Conservation (phyloP, 1,284 basidiomycete species). For the Coniferiporia sulphurascens region DNA sequence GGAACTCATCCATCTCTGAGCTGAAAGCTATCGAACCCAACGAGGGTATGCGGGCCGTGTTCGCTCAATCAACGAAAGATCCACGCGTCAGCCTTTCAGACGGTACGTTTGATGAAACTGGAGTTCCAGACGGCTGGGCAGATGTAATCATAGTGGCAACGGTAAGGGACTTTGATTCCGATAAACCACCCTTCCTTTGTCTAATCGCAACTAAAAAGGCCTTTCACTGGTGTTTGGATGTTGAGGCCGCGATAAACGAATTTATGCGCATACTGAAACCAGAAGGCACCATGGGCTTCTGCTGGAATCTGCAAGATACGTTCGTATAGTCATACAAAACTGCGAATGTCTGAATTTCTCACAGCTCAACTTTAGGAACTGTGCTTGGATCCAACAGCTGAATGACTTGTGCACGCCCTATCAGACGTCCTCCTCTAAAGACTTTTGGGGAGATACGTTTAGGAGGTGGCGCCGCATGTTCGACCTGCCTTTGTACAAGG, state of each 20-base stretch:
- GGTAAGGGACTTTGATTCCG: slow-evolving; percentile 36
- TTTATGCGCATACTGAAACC: slow-evolving; percentile 70
- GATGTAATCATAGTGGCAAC: slow-evolving; percentile 76
- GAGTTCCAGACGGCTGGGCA: slow-evolving; percentile 50
- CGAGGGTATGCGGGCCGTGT: slow-evolving; percentile 29
- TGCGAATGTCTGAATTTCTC: not conserved
- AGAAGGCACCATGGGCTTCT: slow-evolving; percentile 52
- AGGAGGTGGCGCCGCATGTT: not conserved
- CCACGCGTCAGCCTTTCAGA: not conserved
- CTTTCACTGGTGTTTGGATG: slow-evolving; percentile 79
- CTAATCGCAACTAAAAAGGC: slow-evolving; percentile 41
- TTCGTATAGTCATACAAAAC: not conserved
- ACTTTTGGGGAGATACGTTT: not conserved
- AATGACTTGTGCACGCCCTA: not conserved
- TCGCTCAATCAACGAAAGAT: not conserved
- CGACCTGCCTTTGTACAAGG: not conserved
- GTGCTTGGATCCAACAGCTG: not conserved
- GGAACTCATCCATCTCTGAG: slow-evolving; percentile 41
- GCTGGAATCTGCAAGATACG: slow-evolving; percentile 55
- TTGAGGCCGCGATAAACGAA: slow-evolving; percentile 55
- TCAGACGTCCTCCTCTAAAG: not conserved
- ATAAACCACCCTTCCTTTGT: not conserved
- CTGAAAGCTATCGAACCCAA: slow-evolving; percentile 70
- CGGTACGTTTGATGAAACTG: not conserved
- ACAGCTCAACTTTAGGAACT: not conserved